Base-by-base conservation (phyloP, 768 basidiomycete genomes). In the Saitozyma sp. region DNA sequence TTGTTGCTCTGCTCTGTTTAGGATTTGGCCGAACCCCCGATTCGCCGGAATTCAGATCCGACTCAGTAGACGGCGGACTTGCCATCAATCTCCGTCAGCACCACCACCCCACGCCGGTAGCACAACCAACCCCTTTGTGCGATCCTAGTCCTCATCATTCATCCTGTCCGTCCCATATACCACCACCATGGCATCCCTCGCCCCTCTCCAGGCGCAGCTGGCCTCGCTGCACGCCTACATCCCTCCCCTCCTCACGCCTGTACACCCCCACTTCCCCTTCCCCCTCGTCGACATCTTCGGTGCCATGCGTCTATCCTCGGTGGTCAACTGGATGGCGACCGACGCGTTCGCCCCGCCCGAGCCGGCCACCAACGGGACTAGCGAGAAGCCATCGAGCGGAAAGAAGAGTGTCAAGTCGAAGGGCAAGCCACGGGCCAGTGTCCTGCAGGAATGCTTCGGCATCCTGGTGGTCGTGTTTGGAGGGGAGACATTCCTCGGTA, bases 401-500 rank as follows among this genome's bases (percentile, higher is more conserved):
- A 38, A 49, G 42, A 42, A 52, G 8, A 17, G 42, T 2, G 53
- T 54, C 17, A 70, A 70, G 54, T 9, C 38, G 13, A 49, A 56
- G 43, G 5, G 29, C 29, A 67, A 71, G 59, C 19, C 43, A 16
- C 64, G 67, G 50, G 68, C 71, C 9, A 65, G 53, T 59, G 53
- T 61, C 9, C 45, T 75, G 54, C 75, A 76, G 53, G 78, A 79
- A 53, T 59, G 66, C 16, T 53, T 71, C 17, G 78, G 78, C 2
- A 58, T 79, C 16, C 42, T 75, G 56, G 54, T 78, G 0, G 61
- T 79, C 29, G 65, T 79, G 1, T 79, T 79, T 62, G 78, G 78
- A 8, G 74, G 74, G 42, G 78, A 79, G 54, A 78, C 76, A 1
- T 76, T 78, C 52, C 67, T 76, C 0, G 65, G 75, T 77, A 42